Base-by-base conservation (phyloP, 1,284 basidiomycete genomes). In the Gomphus sp. region DNA sequence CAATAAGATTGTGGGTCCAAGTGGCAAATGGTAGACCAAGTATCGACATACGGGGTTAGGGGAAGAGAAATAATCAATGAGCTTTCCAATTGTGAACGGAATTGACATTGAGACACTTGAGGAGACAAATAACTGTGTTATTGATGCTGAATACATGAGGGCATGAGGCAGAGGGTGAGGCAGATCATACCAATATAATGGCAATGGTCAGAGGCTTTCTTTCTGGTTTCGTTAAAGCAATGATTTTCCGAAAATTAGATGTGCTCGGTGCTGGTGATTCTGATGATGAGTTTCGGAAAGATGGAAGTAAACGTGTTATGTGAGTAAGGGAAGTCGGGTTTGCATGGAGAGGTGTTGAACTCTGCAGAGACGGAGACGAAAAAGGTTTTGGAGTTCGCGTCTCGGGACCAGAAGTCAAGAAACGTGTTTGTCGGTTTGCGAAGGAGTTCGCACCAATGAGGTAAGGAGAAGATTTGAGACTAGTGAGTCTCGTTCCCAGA, bases 21-120 rank as follows among this genome's bases (percentile, higher is more conserved):
- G 16, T 37, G 39, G 51, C 28, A 47, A 37, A 39, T 25, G 33
- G 18, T 18, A 9, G 22, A 31, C 33, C 25, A 49, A 31, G 33
- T 58, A 33, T 6, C 31, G 45, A 77, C 86, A 65, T 67, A 92
- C 90, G 37, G 86, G 84, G 66, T 80, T 78, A 2, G 77, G 62
- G 12, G 83, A 73, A 0, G 91, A 87, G 72, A 95, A 97, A 71
- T 90, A 93, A 72, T 96, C 93, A 62, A 97, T 96, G 53, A 97
- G 77, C 69, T 85, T 90, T 28, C 93, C 94, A 65, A 96, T 87
- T 0, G 92, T 91, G 65, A 96, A 82, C 0, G 94, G 94, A 10
- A 97, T 81, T 62, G 88, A 88, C 83, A 98, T 90, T 9, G 93
- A 91, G 12, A 99, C 92, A 3, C 81, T 72, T 3, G 85, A 87